Conservation (phyloP, 371 early-diverging fungal species). For the Basidiobolus meristosporus region DNA sequence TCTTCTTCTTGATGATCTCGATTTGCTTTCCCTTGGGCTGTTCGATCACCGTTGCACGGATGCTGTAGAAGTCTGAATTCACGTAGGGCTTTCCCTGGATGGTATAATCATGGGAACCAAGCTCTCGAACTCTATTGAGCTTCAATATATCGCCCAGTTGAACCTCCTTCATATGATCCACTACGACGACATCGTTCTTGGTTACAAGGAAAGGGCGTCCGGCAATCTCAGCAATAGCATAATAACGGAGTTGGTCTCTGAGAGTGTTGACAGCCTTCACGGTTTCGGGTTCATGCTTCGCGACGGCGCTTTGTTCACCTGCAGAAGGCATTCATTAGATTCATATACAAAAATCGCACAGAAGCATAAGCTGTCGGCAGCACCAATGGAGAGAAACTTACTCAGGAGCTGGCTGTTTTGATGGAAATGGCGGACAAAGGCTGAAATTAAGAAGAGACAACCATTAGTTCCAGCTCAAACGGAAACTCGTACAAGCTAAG, state of each 20-base stretch:
- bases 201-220: constrained; percentile 75
- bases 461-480: too few relatives aligned
- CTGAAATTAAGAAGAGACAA: too few relatives aligned
- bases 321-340: too few relatives aligned
- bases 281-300: too few relatives aligned
- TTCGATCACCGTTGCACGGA: constrained; percentile 79
- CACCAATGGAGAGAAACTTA: too few relatives aligned
- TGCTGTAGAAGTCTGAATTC: constrained; percentile 35
- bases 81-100: constrained; percentile 78
- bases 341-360: too few relatives aligned
- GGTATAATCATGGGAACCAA: constrained; percentile 70
- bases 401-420: too few relatives aligned
- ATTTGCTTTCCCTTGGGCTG: constrained; percentile 65
- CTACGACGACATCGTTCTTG: constrained; percentile 70
- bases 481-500: too few relatives aligned
- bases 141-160: constrained; percentile 72
- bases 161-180: constrained; percentile 58
- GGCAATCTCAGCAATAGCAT: constrained; percentile 78
- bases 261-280: constrained; percentile 12
- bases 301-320: too few relatives aligned
- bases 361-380: too few relatives aligned
- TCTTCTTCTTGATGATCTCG: constrained; percentile 67
- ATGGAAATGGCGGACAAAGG: too few relatives aligned
- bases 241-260: constrained; percentile 37
- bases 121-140: constrained; percentile 71